phyloP scores from a whole-genome alignment of 2,329 filamentous ascomycete genomes.

The Aspergillus nomiae region DNA sequence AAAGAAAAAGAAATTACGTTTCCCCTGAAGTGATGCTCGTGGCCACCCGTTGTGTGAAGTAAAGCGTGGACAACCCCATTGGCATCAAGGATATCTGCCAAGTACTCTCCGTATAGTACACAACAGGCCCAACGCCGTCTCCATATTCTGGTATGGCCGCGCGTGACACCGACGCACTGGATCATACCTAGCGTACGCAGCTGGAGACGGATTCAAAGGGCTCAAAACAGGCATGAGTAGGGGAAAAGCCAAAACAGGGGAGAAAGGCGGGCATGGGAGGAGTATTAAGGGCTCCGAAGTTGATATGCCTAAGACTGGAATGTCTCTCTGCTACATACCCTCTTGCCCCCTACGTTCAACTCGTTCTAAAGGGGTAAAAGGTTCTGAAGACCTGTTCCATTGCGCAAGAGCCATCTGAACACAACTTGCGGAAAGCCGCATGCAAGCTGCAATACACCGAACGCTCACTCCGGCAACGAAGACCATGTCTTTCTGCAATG shows the following conservation, averaged over 20 bases:
- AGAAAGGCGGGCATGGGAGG: neutral
- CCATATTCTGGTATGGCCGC: neutral
- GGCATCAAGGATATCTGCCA: neutral
- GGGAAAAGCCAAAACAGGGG: neutral
- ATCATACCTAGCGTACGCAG: neutral
- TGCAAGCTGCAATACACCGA: conserved; percentile 9
- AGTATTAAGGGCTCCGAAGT: neutral
- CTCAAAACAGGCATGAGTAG: neutral
- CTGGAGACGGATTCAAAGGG: neutral
- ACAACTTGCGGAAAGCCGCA: conserved; percentile 9
- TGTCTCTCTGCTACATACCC: conserved; percentile 2
- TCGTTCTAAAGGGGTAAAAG: conserved; percentile 5
- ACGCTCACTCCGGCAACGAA: conserved; percentile 2
- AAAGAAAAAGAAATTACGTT: conserved; percentile 4
- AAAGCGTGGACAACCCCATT: neutral
- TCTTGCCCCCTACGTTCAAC: neutral
- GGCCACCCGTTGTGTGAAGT: neutral
- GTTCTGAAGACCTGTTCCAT: neutral
- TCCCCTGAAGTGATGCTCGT: neutral
- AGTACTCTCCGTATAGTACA: neutral
- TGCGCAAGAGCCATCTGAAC: conserved; percentile 1
- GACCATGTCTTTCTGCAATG: neutral
- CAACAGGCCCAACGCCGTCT: neutral
- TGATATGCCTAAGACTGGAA: conserved; percentile 11
- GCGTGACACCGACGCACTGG: neutral